These are phyloP conservation scores for Xylaria sp. DNA, from an alignment of 2,329 filamentous ascomycete genomes.

Conservation along the genomic window DNA sequence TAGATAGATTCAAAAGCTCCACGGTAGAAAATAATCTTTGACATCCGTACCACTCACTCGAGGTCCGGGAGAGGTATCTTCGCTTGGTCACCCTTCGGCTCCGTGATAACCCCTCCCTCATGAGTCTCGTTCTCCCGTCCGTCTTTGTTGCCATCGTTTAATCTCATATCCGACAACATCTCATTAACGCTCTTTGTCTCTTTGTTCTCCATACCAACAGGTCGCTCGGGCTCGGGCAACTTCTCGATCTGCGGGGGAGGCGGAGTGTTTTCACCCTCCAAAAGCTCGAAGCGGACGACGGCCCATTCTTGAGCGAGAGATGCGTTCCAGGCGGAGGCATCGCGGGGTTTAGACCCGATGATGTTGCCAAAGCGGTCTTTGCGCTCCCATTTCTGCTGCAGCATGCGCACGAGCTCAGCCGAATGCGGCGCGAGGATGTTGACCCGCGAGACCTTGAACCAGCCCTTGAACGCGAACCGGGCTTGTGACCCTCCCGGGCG, in stretches of 20 bases:
- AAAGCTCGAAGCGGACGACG: slow-evolving; percentile 44
- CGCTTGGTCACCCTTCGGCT: background rate
- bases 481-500: background rate
- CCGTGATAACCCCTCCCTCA: background rate
- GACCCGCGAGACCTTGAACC: slow-evolving; percentile 43
- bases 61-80: background rate
- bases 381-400: slow-evolving; percentile 46
- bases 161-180: slow-evolving; percentile 38
- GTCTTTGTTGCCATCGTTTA: slow-evolving; percentile 13
- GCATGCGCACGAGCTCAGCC: slow-evolving; percentile 45
- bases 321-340: slow-evolving; percentile 30
- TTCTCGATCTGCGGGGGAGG: slow-evolving; percentile 43
- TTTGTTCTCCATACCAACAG: background rate
- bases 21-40: background rate
- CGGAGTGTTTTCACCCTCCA: slow-evolving; percentile 32
- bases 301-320: slow-evolving; percentile 43
- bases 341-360: slow-evolving; percentile 18
- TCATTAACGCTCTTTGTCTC: slow-evolving; percentile 33
- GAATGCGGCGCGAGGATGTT: slow-evolving; percentile 44
- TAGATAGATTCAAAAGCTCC: background rate
- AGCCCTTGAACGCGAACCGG: slow-evolving; percentile 45
- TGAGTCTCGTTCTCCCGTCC: background rate
- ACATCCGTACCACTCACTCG: background rate
- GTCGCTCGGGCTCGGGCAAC: slow-evolving; percentile 12
- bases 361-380: slow-evolving; percentile 39